Evolutionary conservation across 2,329 filamentous ascomycete species (phyloP).

Genomic region (Penicillium sp.): DNA sequence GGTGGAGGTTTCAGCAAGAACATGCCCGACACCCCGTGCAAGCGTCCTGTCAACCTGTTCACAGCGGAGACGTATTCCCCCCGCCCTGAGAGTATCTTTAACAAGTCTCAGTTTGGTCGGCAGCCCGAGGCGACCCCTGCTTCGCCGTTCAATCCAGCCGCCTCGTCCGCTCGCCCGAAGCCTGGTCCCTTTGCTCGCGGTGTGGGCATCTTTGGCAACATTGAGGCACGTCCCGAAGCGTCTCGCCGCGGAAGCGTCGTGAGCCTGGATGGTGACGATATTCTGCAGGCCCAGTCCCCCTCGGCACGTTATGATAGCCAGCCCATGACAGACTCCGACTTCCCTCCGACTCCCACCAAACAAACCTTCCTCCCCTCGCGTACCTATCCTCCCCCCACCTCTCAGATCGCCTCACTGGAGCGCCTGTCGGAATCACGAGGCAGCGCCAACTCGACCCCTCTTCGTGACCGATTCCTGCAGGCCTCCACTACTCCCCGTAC

Average conservation of each 20-base stretch:
- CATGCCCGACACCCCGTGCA: conserved; percentile 95
- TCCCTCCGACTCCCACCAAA: conserved; percentile 95
- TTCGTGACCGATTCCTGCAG: conserved; percentile 56
- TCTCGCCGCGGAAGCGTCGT: conserved; percentile 70
- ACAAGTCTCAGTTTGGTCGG: conserved; percentile 63
- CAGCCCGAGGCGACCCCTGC: conserved; percentile 78
- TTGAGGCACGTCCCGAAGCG: conserved; percentile 50
- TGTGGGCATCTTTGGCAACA: conserved; percentile 63
- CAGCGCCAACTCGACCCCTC: conserved; percentile 54
- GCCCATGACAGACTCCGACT: conserved; percentile 64
- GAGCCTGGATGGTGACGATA: conserved; percentile 78
- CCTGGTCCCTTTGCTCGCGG: conserved; percentile 68
- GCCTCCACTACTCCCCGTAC: conserved; percentile 67
- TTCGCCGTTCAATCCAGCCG: conserved; percentile 73
- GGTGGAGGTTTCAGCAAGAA: conserved; percentile 57
- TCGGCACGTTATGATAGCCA: conserved; percentile 58
- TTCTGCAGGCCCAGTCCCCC: conserved; percentile 60
- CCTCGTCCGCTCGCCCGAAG: conserved; percentile 58
- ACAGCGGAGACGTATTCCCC: conserved; percentile 60
- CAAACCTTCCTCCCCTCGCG: conserved; percentile 41
- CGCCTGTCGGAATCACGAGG: conserved; percentile 35
- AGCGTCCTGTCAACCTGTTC: conserved; percentile 73
- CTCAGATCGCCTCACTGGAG: conserved; percentile 38
- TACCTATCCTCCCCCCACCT: conserved; percentile 36
- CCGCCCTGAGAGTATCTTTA: conserved; percentile 58